phyloP scores from a whole-genome alignment of 768 basidiomycete species.

The Russula virescens region DNA sequence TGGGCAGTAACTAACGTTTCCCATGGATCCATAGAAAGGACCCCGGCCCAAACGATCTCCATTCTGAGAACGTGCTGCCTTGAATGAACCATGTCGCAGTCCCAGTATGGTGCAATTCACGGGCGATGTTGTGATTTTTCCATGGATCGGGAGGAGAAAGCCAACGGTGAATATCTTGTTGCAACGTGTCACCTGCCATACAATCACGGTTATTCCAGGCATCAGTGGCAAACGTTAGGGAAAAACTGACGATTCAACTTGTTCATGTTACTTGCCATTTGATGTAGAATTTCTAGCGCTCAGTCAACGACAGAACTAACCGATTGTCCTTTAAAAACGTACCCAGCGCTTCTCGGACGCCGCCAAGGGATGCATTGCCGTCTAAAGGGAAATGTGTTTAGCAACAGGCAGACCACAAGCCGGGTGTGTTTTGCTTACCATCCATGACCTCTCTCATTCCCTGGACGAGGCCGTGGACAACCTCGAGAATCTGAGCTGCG shows the following conservation, averaged over 20 bases:
- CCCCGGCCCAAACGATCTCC: not conserved
- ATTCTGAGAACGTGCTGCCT: not conserved
- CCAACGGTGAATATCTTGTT: not conserved
- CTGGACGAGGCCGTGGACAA: too few species aligned
- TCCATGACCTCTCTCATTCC: not conserved
- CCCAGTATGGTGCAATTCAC: not conserved
- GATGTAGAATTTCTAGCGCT: not conserved
- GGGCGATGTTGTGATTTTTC: not conserved
- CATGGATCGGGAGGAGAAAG: not conserved
- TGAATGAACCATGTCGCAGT: not conserved
- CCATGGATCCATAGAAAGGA: not conserved
- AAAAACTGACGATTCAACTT: not conserved
- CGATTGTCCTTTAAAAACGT: too few species aligned
- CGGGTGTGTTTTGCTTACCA: not conserved
- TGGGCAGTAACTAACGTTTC: too few species aligned
- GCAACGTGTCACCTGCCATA: not conserved
- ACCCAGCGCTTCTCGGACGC: too few species aligned
- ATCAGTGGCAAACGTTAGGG: too few species aligned
- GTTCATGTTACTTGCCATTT: not conserved
- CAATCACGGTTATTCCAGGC: not conserved
- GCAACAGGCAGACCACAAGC: not conserved
- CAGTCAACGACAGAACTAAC: too few species aligned
- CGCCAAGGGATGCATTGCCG: not conserved
- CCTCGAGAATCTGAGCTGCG: not conserved
- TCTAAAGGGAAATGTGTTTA: not conserved